These are phyloP conservation scores for Termitomyces sp. DNA, from an alignment of 768 basidiomycete genomes.

Conservation along the genomic window DNA sequence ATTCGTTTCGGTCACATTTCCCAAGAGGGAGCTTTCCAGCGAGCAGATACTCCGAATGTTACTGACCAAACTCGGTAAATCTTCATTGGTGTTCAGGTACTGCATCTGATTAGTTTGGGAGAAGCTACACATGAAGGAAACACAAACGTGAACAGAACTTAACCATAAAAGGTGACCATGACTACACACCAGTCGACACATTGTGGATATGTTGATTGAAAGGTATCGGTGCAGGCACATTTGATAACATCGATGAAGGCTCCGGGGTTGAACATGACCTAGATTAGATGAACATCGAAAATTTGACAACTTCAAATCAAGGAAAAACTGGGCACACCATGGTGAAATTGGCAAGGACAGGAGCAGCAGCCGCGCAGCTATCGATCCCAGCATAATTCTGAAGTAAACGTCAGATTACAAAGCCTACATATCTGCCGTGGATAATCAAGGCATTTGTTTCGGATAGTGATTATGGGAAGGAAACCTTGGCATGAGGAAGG, in stretches of 20 bases:
- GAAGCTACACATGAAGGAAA: constrained; percentile 39
- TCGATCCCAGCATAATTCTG: constrained; percentile 51
- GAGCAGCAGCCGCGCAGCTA: constrained; percentile 54
- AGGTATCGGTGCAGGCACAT: constrained; percentile 54
- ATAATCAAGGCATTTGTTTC: neutral
- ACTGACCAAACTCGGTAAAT: constrained; percentile 45
- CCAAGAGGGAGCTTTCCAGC: constrained; percentile 47
- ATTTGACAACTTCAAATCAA: neutral
- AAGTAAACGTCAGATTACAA: neutral
- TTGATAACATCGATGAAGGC: constrained; percentile 60
- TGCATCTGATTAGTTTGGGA: constrained; percentile 54
- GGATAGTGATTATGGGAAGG: neutral
- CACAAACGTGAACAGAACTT: neutral
- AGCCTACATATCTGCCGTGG: no score
- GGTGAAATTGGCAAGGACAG: constrained; percentile 53
- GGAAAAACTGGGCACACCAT: constrained; percentile 31
- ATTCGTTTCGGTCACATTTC: constrained; percentile 43
- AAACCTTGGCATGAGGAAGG: neutral
- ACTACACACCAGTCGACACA: constrained; percentile 62
- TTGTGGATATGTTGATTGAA: constrained; percentile 51
- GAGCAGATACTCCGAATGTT: constrained; percentile 53
- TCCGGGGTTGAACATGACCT: constrained; percentile 65
- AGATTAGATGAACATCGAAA: neutral
- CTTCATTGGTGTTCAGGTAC: constrained; percentile 34
- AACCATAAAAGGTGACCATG: neutral